A percentile compares a stretch with the other conserved stretches of the same genome.
Conservation (phyloP, 805 yeast species). For the Spathaspora sp. region DNA sequence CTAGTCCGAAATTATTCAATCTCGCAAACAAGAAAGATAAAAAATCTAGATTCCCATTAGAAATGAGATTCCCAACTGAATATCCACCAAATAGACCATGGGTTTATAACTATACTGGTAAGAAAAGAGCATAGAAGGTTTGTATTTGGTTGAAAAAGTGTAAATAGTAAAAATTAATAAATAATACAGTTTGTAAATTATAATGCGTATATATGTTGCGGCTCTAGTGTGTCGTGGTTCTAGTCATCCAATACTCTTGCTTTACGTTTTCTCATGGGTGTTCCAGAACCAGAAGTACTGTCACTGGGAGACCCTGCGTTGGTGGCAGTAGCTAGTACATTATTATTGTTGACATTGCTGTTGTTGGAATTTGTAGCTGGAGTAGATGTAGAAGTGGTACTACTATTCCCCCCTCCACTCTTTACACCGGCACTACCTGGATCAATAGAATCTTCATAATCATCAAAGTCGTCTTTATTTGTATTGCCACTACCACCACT, state of each 20-base stretch:
- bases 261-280: conserved; percentile 16
- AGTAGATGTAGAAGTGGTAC: too few species aligned
- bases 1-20: conserved; percentile 53
- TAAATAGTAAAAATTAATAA: not conserved
- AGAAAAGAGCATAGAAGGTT: not conserved
- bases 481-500: conserved; percentile 1
- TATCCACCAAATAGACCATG: conserved; percentile 81
- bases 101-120: conserved; percentile 48
- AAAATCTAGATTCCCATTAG: conserved; percentile 58
- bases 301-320: not conserved
- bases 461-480: conserved; percentile 31
- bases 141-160: not conserved
- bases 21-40: conserved; percentile 52
- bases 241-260: conserved; percentile 24
- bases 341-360: not conserved
- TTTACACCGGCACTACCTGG: conserved; percentile 12
- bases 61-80: conserved; percentile 83
- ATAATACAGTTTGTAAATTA: not conserved
- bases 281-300: conserved; percentile 3
- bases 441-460: conserved; percentile 35
- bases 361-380: not conserved
- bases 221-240: not conserved
- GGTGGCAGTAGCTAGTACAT: not conserved
- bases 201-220: not conserved
- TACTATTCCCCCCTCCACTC: not conserved